Conservation (phyloP, 148 eudicot species). For the Cornus suecica region DNA sequence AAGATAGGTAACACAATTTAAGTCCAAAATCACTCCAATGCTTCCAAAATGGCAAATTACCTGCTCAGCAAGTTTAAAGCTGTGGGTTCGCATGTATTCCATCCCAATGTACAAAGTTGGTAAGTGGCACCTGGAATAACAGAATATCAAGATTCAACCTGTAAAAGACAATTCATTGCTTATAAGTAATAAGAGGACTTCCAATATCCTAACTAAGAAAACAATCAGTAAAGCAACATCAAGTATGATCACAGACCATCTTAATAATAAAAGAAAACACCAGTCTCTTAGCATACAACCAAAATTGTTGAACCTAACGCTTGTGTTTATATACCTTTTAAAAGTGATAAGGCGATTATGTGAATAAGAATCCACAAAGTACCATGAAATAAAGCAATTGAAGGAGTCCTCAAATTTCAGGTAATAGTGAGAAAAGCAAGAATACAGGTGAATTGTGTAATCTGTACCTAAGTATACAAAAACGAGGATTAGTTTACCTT, state of each 20-base stretch:
- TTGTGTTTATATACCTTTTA: neutral
- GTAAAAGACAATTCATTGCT: constrained; percentile 19
- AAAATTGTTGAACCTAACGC: neutral
- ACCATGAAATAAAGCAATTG: neutral
- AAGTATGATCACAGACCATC: neutral
- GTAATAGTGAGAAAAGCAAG: too few species aligned
- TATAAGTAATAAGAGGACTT: constrained; percentile 13
- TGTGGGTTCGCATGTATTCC: constrained; percentile 94
- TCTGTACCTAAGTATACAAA: too few species aligned
- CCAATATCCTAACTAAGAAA: constrained; percentile 6
- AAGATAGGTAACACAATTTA: neutral
- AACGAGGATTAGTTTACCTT: too few species aligned
- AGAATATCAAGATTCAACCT: constrained; percentile 33
- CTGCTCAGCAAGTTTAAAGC: constrained; percentile 89
- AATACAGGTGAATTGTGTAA: too few species aligned
- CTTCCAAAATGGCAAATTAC: constrained; percentile 23
- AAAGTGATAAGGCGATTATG: neutral
- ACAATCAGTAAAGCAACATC: neutral
- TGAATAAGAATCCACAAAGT: neutral
- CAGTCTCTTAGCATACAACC: neutral
- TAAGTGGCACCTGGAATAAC: constrained; percentile 84
- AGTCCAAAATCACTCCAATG: neutral
- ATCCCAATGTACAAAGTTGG: constrained; percentile 94
- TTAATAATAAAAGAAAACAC: neutral
- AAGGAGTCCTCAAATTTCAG: too few species aligned